These are phyloP conservation scores for Ceratobasidium sp. DNA, from an alignment of 1,284 basidiomycete species.

Conservation along the genomic window DNA sequence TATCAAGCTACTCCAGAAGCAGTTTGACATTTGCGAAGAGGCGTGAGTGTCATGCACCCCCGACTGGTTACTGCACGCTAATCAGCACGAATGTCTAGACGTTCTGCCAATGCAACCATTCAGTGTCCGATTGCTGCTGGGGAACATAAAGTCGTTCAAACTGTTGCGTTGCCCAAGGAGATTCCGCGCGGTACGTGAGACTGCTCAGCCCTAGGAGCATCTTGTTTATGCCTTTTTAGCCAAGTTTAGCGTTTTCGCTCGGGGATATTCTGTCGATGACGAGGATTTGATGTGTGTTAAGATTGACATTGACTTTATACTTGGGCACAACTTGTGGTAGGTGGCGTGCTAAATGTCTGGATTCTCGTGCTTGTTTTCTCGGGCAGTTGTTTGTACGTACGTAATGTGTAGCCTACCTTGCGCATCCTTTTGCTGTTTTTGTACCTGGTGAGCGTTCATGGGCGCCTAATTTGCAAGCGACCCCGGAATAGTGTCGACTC, in stretches of 20 bases:
- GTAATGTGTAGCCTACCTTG: not conserved
- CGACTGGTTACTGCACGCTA: constrained; percentile 73
- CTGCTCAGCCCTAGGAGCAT: constrained; percentile 37
- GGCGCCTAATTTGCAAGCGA: too few species aligned
- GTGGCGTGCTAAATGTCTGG: not conserved
- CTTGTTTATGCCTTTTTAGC: constrained; percentile 61
- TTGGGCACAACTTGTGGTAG: constrained; percentile 37
- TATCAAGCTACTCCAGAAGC: constrained; percentile 63
- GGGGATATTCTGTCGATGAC: constrained; percentile 80
- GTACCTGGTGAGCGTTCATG: too few species aligned
- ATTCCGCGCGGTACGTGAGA: constrained; percentile 79
- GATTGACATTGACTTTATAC: constrained; percentile 76
- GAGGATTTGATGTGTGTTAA: constrained; percentile 84
- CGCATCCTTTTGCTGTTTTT: not conserved
- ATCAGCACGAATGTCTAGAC: constrained; percentile 56
- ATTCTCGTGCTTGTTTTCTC: not conserved
- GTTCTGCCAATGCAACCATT: constrained; percentile 73
- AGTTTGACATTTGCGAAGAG: constrained; percentile 64
- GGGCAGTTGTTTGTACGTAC: not conserved
- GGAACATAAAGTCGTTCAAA: constrained; percentile 76
- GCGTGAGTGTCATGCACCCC: constrained; percentile 69
- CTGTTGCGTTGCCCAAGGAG: constrained; percentile 85
- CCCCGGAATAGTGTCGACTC: too few species aligned
- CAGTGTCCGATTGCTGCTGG: constrained; percentile 83
- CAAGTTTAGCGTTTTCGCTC: constrained; percentile 82